phyloP scores from a whole-genome alignment of 1,139 yeast species.

The Yarrowia galli region DNA sequence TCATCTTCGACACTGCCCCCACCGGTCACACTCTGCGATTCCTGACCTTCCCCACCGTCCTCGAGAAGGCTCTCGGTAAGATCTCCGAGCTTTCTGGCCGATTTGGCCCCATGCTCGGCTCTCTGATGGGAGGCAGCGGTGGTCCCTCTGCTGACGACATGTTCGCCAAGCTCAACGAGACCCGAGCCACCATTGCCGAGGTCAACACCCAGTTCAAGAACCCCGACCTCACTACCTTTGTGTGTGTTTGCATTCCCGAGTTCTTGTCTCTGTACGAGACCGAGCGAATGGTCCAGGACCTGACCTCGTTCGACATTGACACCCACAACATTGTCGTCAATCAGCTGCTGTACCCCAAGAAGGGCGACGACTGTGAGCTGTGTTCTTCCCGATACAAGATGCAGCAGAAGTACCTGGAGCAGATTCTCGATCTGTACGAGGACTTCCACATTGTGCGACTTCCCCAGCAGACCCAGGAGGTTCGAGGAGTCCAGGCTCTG shows the following conservation, averaged over 20 bases:
- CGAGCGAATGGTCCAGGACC: slow-evolving; percentile 95
- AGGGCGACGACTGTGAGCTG: slow-evolving; percentile 77
- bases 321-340: slow-evolving; percentile 95
- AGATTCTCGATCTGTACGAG: slow-evolving; percentile 87
- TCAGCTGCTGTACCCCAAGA: slow-evolving; percentile 79
- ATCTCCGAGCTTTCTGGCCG: slow-evolving; percentile 84
- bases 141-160: slow-evolving; percentile 68
- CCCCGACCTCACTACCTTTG: slow-evolving; percentile 94
- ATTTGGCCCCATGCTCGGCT: slow-evolving; percentile 89
- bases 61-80: slow-evolving; percentile 85
- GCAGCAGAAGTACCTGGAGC: slow-evolving; percentile 94
- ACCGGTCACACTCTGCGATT: slow-evolving; percentile 97
- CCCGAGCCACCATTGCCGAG: slow-evolving; percentile 81
- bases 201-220: slow-evolving; percentile 94
- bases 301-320: slow-evolving; percentile 93
- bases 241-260: slow-evolving; percentile 97
- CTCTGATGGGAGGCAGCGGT: slow-evolving; percentile 68
- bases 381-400: slow-evolving; percentile 93
- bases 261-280: slow-evolving; percentile 94
- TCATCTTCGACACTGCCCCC: slow-evolving; percentile 97
- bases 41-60: slow-evolving; percentile 89
- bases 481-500: slow-evolving; percentile 87
- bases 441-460: slow-evolving; percentile 95
- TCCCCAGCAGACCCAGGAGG: slow-evolving; percentile 93
- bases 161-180: slow-evolving; percentile 79